Percentiles rank a stretch among this genome's conserved stretches.
These are phyloP conservation scores for Diaporthe citriasiana DNA, from an alignment of 2,329 filamentous ascomycete species.

Conservation along the genomic window DNA sequence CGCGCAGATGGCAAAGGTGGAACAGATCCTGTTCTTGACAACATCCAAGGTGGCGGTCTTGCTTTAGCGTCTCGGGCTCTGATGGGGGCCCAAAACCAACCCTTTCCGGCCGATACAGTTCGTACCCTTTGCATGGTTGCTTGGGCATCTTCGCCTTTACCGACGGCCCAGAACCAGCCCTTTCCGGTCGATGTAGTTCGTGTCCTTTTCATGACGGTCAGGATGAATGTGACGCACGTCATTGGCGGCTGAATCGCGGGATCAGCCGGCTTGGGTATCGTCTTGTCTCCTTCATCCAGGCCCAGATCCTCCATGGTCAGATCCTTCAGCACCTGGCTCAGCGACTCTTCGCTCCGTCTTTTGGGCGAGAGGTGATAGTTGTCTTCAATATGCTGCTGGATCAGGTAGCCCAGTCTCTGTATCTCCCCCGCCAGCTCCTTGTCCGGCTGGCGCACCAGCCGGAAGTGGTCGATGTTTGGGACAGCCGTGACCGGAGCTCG, in stretches of 20 bases:
- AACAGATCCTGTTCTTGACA: background rate
- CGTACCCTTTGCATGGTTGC: too few relatives aligned
- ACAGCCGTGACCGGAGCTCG: conserved; percentile 29
- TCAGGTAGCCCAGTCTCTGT: conserved; percentile 51
- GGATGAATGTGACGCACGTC: background rate
- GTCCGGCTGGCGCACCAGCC: conserved; percentile 55
- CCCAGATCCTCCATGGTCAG: conserved; percentile 47
- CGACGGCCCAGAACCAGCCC: background rate
- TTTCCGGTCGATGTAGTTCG: background rate
- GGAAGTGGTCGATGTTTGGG: conserved; percentile 50
- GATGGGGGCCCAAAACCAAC: too few relatives aligned
- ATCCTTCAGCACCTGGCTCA: conserved; percentile 49
- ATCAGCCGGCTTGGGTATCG: background rate
- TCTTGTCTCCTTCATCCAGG: conserved; percentile 42
- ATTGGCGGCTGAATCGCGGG: background rate
- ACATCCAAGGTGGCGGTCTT: background rate
- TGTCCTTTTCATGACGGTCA: background rate
- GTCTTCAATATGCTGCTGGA: conserved; percentile 57
- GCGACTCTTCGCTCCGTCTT: conserved; percentile 39
- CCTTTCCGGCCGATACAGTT: too few relatives aligned
- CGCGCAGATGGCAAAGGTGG: background rate
- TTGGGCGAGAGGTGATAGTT: conserved; percentile 54
- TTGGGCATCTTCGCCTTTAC: background rate
- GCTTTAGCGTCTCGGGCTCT: too few relatives aligned
- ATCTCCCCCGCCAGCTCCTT: conserved; percentile 53